Percentiles rank a stretch among this genome's conserved stretches.
These are phyloP conservation scores for Pinus albicaulis DNA, from an alignment of 75 land plant species.

Conservation along the genomic window DNA sequence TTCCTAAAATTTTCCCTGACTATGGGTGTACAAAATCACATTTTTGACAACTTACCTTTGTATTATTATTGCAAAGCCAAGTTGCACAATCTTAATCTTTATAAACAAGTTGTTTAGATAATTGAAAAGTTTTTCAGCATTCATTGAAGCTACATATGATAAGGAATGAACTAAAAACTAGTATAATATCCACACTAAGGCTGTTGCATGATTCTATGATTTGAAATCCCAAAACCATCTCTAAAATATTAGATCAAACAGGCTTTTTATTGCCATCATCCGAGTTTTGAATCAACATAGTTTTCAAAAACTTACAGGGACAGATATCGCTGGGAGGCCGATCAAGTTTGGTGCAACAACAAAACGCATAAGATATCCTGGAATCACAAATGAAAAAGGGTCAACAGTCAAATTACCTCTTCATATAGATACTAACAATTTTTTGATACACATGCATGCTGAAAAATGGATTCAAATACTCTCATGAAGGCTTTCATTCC, in stretches of 20 bases:
- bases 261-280: not conserved
- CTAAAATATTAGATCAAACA: not conserved
- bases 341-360: constrained; percentile 34
- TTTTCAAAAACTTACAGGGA: constrained; percentile 37
- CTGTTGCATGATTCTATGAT: not conserved
- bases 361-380: constrained; percentile 52
- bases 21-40: not conserved
- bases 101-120: not conserved
- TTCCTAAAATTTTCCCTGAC: too few species aligned
- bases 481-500: too few species aligned
- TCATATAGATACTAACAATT: too few species aligned
- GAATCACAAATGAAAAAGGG: not conserved
- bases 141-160: not conserved
- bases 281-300: not conserved
- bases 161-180: not conserved
- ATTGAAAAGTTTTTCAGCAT: not conserved
- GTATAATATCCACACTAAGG: not conserved
- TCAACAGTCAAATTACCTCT: too few species aligned
- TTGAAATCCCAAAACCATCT: not conserved
- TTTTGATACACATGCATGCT: too few species aligned
- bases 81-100: not conserved
- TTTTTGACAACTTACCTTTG: not conserved
- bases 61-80: not conserved
- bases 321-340: constrained; percentile 42
- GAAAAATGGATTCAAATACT: too few species aligned